Conservation (phyloP, 148 eudicot genomes). For the Nepenthes mirabilis region DNA sequence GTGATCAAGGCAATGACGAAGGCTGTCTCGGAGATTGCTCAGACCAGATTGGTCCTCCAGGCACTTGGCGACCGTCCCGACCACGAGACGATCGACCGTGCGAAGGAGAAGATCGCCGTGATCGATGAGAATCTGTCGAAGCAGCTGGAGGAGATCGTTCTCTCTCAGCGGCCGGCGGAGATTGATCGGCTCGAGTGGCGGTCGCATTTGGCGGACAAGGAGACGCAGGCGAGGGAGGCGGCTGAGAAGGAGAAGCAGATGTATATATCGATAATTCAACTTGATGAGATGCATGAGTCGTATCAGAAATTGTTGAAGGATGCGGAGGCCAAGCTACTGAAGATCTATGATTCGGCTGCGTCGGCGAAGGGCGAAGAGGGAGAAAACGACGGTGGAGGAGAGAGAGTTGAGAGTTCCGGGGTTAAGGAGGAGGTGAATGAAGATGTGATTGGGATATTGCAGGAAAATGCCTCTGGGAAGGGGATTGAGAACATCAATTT, state of each 20-base stretch:
- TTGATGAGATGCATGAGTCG: constrained; percentile 59
- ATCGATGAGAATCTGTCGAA: constrained; percentile 21
- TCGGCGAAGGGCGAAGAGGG: constrained; percentile 12
- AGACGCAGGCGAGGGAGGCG: constrained; percentile 14
- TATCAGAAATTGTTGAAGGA: constrained; percentile 39
- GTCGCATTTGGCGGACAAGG: constrained; percentile 11
- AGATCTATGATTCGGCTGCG: constrained; percentile 46
- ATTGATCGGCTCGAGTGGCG: constrained; percentile 11
- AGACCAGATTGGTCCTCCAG: constrained; percentile 46
- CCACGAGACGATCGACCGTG: constrained; percentile 67
- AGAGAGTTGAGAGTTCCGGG: constrained; percentile 6
- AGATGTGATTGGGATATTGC: constrained; percentile 48
- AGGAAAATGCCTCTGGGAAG: constrained; percentile 19
- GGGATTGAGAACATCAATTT: constrained; percentile 33
- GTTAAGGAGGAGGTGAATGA: constrained; percentile 37
- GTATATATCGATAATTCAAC: constrained; percentile 41
- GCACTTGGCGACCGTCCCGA: constrained; percentile 65
- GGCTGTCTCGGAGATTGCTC: constrained; percentile 58
- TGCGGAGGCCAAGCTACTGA: constrained; percentile 44
- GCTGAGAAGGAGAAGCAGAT: constrained; percentile 41
- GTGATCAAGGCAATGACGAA: constrained; percentile 47
- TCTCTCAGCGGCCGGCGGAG: constrained; percentile 19
- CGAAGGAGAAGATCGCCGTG: constrained; percentile 35
- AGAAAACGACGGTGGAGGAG: constrained; percentile 12
- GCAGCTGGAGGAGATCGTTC: constrained; percentile 31